Evolutionary conservation across 805 yeast genomes (phyloP), one percentile per base, ranked within the genome.

Genomic region (Pichia heedii): DNA sequence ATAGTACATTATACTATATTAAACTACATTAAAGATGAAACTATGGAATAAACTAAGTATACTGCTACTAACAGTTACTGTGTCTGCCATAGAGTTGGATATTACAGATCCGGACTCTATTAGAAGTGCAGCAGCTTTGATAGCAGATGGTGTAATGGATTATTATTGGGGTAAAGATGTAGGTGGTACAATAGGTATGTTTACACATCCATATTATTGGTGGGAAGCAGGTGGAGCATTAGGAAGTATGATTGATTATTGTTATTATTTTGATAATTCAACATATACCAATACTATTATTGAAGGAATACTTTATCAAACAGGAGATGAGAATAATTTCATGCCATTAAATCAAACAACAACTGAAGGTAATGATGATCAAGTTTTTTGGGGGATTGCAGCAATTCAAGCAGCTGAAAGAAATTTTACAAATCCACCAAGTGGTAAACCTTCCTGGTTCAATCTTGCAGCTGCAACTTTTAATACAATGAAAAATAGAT

Each of bases 151-250:
- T 44, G 60, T 81, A 50, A 67, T 83, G 69, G 78, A 78, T 61
- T 83, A 83, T 62, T 83, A 83, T 61, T 73, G 74, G 51, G 86
- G 86, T 26, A 51, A 62, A 49, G 60, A 71, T 30, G 61, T 70
- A 36, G 97, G 96, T 30, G 83, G 89, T 9, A 74, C 88, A 5
- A 69, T 84, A 22, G 98, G 97, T 36, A 79, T 84, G 88, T 89
- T 93, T 61, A 68, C 80, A 12, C 67, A 71, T 57, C 97, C 97
- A 0, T 89, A 90, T 70, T 90, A 90, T 71, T 90, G 97, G 98
- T 89, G 97, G 97, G 87, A 88, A 66, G 95, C 97, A 10, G 97
- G 97, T 52, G 95, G 89, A 48, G 96, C 90, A 2, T 87, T 88
- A 85, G 95, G 96, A 9, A 71, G 84, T 18, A 67, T 90, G 72